These are phyloP conservation scores for Rhipidocladum racemiflorum DNA, from an alignment of 176 grass and related monocot species.

Conservation along the genomic window DNA sequence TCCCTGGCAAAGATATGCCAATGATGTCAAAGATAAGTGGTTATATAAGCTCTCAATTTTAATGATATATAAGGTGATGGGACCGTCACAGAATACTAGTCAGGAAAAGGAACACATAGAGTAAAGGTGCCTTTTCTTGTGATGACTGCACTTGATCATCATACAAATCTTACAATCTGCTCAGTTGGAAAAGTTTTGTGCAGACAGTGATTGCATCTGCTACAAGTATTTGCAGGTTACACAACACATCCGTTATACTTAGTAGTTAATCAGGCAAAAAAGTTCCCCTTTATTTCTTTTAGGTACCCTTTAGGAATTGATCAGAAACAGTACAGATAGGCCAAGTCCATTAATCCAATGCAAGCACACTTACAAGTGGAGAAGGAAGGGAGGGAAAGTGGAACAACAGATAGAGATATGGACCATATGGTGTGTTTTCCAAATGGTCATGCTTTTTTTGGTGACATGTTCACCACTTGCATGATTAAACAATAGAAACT, in stretches of 20 bases:
- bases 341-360: constrained; percentile 29
- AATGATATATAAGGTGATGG: constrained; percentile 11
- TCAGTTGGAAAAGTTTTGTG: constrained; percentile 29
- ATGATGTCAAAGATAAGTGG: constrained; percentile 38
- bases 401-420: constrained; percentile 22
- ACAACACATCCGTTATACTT: neutral
- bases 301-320: constrained; percentile 17
- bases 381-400: constrained; percentile 14
- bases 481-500: constrained; percentile 38
- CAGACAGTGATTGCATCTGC: constrained; percentile 17
- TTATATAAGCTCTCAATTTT: constrained; percentile 4
- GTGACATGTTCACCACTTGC: constrained; percentile 43
- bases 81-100: constrained; percentile 33
- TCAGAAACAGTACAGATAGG: constrained; percentile 26
- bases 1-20: constrained; percentile 29
- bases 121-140: constrained; percentile 30
- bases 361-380: constrained; percentile 35
- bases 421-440: neutral
- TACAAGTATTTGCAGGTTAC: constrained; percentile 17
- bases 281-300: constrained; percentile 2
- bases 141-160: constrained; percentile 27
- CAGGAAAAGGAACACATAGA: constrained; percentile 21
- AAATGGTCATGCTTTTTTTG: constrained; percentile 31
- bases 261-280: constrained; percentile 16
- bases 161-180: constrained; percentile 28